Percentiles rank a stretch among this genome's conserved stretches.
These are phyloP conservation scores for Solioccasus polychromus DNA, from an alignment of 768 basidiomycete genomes.

Conservation along the genomic window DNA sequence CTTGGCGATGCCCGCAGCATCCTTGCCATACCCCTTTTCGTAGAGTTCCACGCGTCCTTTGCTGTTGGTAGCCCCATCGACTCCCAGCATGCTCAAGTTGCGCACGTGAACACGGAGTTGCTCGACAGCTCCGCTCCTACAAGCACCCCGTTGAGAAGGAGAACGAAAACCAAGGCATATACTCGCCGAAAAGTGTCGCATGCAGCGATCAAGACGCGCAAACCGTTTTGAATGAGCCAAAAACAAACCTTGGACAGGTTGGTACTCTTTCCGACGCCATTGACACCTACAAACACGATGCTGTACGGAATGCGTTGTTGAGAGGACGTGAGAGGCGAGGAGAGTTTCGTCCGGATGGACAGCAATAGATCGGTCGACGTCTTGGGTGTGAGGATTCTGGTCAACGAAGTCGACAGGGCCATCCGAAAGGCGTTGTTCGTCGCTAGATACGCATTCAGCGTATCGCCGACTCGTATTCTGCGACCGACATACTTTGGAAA, in stretches of 20 bases:
- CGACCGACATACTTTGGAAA: conserved; percentile 67
- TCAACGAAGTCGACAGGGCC: conserved; percentile 83
- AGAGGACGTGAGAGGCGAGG: conserved; percentile 67
- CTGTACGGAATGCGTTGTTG: conserved; percentile 84
- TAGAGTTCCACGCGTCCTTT: conserved; percentile 87
- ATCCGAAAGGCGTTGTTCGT: conserved; percentile 79
- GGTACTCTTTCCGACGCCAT: conserved; percentile 98
- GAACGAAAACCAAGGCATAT: neutral
- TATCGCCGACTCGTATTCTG: neutral
- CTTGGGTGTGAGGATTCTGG: conserved; percentile 92
- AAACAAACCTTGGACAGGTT: conserved; percentile 98
- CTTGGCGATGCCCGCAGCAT: conserved; percentile 96
- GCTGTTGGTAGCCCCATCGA: conserved; percentile 64
- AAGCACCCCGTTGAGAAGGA: conserved; percentile 1
- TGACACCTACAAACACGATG: conserved; percentile 96
- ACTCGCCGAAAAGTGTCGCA: conserved; percentile 93
- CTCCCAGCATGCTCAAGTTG: conserved; percentile 82
- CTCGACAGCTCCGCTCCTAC: conserved; percentile 93
- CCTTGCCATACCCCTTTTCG: conserved; percentile 97
- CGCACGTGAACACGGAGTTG: conserved; percentile 95
- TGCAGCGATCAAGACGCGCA: conserved; percentile 93
- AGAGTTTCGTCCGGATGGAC: conserved; percentile 86
- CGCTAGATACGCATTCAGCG: conserved; percentile 43
- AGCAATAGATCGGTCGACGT: conserved; percentile 95
- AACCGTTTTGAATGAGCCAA: conserved; percentile 95